Base-by-base conservation (phyloP, 2,329 filamentous ascomycete species). In the Neonectria neomacrospora region DNA sequence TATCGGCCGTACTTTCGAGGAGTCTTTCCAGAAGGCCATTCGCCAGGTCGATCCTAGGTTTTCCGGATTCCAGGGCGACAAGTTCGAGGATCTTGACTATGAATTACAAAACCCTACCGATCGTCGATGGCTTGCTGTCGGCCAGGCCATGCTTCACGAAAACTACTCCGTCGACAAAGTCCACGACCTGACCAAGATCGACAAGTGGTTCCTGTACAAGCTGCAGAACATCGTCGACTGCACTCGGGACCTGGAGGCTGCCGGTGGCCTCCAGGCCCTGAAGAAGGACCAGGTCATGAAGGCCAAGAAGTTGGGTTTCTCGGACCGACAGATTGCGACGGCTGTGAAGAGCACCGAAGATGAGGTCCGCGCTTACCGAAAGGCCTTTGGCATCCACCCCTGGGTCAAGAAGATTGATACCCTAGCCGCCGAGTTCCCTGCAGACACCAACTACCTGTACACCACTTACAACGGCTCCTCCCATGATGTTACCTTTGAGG, bases 401-500 rank as follows among this genome's bases (percentile, higher is more conserved):
- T 99, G 93, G 87, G 96, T 99, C 61, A 99, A 98, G 90, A 96
- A 91, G 85, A 98, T 99, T 73, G 96, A 99, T 76, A 99, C 96
- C 20, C 86, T 99, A 64, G 96, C 96, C 71, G 96, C 96, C 44
- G 96, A 99, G 80, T 97, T 97, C 84, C 94, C 94, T 32, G 94
- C 94, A 44, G 87, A 96, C 70, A 97, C 94, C 64, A 97, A 97
- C 85, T 97, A 97, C 80, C 87, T 96, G 26, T 97, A 97, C 83
- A 98, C 95, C 3, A 98, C 96, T 30, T 99, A 99, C 85, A 98
- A 99, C 76, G 96, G 94, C 61, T 92, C 92, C 16, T 90, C 92
- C 16, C 95, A 98, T 81, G 96, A 98, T 79, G 92, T 98, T 52
- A 91, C 88, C 14, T 98, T 99, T 70, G 91, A 97, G 70, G 95